Evolutionary conservation across 768 basidiomycete genomes (phyloP).

Genomic region (Tricholoma hemisulphureum): DNA sequence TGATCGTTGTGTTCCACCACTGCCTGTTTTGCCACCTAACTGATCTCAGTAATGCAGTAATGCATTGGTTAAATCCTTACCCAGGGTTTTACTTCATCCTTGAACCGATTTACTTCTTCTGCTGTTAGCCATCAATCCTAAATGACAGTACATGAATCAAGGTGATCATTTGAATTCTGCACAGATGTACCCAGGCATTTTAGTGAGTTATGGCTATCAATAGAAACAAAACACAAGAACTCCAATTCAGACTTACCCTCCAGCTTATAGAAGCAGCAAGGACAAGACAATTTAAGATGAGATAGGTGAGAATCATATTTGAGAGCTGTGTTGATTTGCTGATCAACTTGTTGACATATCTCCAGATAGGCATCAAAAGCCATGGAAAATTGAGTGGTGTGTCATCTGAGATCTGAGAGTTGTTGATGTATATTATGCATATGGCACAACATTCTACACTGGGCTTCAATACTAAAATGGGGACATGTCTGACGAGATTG

Average conservation of each 20-base stretch:
- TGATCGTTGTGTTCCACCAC: neutral
- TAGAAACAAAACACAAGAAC: neutral
- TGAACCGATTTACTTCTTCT: neutral
- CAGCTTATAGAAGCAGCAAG: neutral
- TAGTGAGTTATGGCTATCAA: no score
- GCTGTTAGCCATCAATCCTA: neutral
- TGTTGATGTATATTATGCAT: constrained; percentile 9
- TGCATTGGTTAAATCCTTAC: neutral
- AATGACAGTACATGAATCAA: neutral
- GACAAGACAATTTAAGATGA: neutral
- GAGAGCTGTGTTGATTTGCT: neutral
- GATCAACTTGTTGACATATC: constrained; percentile 1
- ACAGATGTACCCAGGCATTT: neutral
- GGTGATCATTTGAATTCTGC: neutral
- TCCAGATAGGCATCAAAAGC: constrained; percentile 1
- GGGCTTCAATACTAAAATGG: constrained; percentile 7
- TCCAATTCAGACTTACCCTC: neutral
- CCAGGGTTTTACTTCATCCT: neutral
- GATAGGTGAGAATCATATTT: neutral
- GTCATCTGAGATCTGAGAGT: neutral
- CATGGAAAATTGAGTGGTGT: neutral
- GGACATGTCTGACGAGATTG: constrained; percentile 13
- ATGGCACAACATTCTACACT: constrained; percentile 11
- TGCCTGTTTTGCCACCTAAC: neutral
- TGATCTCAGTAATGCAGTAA: neutral